Base-by-base conservation (phyloP, 805 yeast genomes). In the Clavispora carvajalis region DNA sequence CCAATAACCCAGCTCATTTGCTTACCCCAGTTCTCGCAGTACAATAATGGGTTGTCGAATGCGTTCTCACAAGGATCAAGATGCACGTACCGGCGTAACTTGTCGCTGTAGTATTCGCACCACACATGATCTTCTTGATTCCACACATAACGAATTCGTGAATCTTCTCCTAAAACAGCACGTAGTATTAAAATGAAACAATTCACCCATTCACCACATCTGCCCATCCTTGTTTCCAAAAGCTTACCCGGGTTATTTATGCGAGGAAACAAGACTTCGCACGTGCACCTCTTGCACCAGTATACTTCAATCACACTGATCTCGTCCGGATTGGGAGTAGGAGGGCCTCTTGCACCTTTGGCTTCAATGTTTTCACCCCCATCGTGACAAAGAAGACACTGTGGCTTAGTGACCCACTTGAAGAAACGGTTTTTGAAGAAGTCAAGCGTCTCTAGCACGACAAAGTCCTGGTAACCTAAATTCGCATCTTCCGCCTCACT, bases 171-270 rank as follows among this genome's bases (percentile, higher is more conserved):
- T 21, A 78, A 67, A 33, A 90, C 63, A 0, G 95, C 78, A 21
- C 80, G 70, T 39, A 90, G 63, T 2, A 89, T 62, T 25, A 87
- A 65, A 34, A 85, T 72, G 56, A 90, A 89, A 47, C 91, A 79
- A 51, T 85, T 85, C 40, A 90, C 91, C 95, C 95, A 91, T 59
- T 91, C 98, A 1, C 98, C 98, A 62, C 98, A 91, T 36, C 98
- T 70, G 0, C 98, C 98, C 24, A 57, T 56, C 33, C 87, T 65
- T 0, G 82, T 74, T 22, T 75, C 65, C 12, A 91, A 60, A 18
- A 91, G 62, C 44, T 73, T 76, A 1, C 62, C 63, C 0, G 91
- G 84, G 46, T 79, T 75, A 55, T 85, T 82, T 54, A 85, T 84
- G 26, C 98, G 68, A 1, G 96, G 89, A 48, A 88, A 91, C 36